phyloP scores from a whole-genome alignment of 2,329 filamentous ascomycete species.

The Rhexocercosporidium sp. region DNA sequence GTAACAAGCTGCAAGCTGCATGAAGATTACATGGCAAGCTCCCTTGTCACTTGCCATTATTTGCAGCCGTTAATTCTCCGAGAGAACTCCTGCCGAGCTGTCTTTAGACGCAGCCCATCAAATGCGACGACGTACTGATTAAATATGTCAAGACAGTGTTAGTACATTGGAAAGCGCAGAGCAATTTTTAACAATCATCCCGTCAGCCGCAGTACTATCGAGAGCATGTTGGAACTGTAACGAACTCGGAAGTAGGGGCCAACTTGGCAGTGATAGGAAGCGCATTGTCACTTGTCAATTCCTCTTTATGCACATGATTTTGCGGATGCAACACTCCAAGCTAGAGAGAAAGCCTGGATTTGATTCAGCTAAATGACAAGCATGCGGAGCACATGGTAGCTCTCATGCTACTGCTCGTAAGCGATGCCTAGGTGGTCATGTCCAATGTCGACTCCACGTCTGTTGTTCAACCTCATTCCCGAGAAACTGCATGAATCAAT shows the following conservation, averaged over 20 bases:
- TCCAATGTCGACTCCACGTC: conserved; percentile 81
- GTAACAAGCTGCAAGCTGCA: not conserved
- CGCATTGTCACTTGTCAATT: conserved; percentile 5
- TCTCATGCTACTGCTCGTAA: not conserved
- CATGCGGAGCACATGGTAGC: conserved; percentile 9
- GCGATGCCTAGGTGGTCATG: conserved; percentile 47
- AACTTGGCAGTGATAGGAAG: conserved; percentile 2
- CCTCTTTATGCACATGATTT: conserved; percentile 1
- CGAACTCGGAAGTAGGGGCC: conserved; percentile 7
- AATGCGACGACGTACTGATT: not conserved
- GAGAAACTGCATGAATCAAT: conserved; percentile 34
- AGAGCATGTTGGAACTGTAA: conserved; percentile 1
- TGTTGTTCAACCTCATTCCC: conserved; percentile 64
- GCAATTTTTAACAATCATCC: not conserved
- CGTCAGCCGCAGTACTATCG: conserved; percentile 5
- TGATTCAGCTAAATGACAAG: conserved; percentile 7
- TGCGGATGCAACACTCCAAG: conserved; percentile 9
- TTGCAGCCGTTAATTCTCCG: not conserved
- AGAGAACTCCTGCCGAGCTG: not conserved
- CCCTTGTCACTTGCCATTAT: not conserved
- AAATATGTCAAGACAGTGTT: not conserved
- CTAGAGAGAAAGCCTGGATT: conserved; percentile 3
- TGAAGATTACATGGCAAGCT: not conserved
- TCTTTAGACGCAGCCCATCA: not conserved
- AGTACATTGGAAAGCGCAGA: not conserved